Evolutionary conservation across 2,329 filamentous ascomycete genomes (phyloP).

Genomic region (Fusarium sp.): DNA sequence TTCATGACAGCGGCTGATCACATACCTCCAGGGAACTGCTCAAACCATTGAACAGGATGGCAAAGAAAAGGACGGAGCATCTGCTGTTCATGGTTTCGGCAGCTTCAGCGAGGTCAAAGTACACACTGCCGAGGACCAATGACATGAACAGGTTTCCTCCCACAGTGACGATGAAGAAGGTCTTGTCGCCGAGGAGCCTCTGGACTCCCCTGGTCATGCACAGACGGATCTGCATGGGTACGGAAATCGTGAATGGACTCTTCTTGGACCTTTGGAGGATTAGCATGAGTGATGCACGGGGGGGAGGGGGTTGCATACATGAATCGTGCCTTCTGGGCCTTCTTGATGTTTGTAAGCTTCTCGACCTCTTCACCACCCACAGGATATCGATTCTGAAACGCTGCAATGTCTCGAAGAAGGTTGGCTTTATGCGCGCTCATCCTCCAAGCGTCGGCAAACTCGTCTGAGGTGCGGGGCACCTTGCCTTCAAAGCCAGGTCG

Average conservation of each 20-base stretch:
- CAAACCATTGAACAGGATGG: slow-evolving; percentile 26
- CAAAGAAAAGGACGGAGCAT: slow-evolving; percentile 17
- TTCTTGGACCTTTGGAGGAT: slow-evolving; percentile 19
- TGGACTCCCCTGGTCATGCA: slow-evolving; percentile 50
- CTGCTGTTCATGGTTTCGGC: not conserved
- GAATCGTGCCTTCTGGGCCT: slow-evolving; percentile 23
- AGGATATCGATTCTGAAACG: slow-evolving; percentile 17
- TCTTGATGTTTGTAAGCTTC: slow-evolving; percentile 14
- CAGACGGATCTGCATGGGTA: slow-evolving; percentile 58
- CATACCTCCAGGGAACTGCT: slow-evolving; percentile 20
- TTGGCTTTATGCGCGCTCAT: slow-evolving; percentile 42
- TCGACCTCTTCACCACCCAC: slow-evolving; percentile 28
- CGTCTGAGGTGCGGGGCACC: slow-evolving; percentile 49
- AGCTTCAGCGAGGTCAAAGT: not conserved
- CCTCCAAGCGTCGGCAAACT: slow-evolving; percentile 51
- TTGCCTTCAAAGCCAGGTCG: slow-evolving; percentile 47
- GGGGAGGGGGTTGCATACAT: slow-evolving; percentile 2
- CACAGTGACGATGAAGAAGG: slow-evolving; percentile 24
- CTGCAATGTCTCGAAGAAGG: not conserved
- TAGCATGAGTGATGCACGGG: not conserved
- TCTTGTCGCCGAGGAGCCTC: slow-evolving; percentile 33
- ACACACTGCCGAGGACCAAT: slow-evolving; percentile 3
- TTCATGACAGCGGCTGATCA: not conserved
- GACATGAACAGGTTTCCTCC: not conserved
- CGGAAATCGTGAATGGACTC: slow-evolving; percentile 58